Conservation (phyloP, 257 asterid species). For the Lavandula angustifolia region DNA sequence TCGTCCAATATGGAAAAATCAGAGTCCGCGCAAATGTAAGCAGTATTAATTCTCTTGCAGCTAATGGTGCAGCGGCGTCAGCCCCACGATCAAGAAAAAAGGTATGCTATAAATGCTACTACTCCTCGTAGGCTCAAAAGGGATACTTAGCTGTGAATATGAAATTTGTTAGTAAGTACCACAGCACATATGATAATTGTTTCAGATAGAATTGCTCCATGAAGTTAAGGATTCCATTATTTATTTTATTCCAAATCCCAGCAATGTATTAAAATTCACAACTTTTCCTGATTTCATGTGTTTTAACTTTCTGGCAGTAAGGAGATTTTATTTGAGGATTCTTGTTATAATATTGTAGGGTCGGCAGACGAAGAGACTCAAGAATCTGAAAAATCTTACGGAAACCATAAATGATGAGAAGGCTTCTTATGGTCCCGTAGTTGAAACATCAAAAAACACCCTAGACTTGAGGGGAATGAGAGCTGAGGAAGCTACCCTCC, state of each 20-base stretch:
- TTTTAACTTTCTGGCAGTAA: slow-evolving; percentile 1
- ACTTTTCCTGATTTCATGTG: neutral
- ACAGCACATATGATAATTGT: neutral
- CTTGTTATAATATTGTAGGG: slow-evolving; percentile 43
- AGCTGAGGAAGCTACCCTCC: slow-evolving; percentile 71
- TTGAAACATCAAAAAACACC: slow-evolving; percentile 78
- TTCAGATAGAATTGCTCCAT: neutral
- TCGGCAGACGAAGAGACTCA: slow-evolving; percentile 48
- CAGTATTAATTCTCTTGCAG: slow-evolving; percentile 47
- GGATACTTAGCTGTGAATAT: neutral
- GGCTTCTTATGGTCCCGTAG: slow-evolving; percentile 56
- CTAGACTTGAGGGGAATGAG: slow-evolving; percentile 87
- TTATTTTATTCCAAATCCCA: neutral
- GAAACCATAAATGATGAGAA: slow-evolving; percentile 44
- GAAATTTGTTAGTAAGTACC: slow-evolving; percentile 2
- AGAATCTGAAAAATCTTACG: slow-evolving; percentile 52
- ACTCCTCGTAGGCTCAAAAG: neutral
- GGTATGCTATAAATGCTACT: slow-evolving; percentile 39
- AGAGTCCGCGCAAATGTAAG: slow-evolving; percentile 52
- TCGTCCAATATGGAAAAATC: slow-evolving; percentile 85
- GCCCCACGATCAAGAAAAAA: slow-evolving; percentile 45
- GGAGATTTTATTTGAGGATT: neutral
- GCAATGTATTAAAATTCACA: neutral
- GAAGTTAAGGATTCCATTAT: neutral
- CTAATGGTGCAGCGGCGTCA: slow-evolving; percentile 37